Evolutionary conservation across 306 rosid species (phyloP).

Genomic region (Pyrus pyrifolia): DNA sequence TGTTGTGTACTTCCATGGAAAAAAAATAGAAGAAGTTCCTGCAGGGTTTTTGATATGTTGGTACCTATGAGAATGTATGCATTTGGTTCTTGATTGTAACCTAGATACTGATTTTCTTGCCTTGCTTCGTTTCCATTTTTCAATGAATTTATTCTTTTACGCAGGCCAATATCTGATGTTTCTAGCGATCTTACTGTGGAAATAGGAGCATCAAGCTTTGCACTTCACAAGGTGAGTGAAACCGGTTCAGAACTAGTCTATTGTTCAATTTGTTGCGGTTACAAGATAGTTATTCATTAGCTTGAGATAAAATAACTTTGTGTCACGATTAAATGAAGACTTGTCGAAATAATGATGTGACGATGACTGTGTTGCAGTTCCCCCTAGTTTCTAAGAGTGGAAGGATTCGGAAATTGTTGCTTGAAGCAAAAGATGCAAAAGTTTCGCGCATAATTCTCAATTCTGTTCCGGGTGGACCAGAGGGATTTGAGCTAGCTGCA

Average conservation of each 20-base stretch:
- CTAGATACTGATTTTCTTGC: constrained; percentile 18
- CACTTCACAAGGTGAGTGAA: constrained; percentile 83
- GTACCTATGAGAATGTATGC: constrained; percentile 31
- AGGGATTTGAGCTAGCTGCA: constrained; percentile 87
- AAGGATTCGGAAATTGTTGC: constrained; percentile 61
- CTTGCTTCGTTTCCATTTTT: constrained; percentile 25
- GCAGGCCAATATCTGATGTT: constrained; percentile 98
- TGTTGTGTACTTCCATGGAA: neutral
- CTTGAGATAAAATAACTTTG: neutral
- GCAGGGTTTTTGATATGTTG: constrained; percentile 30
- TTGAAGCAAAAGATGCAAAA: constrained; percentile 85
- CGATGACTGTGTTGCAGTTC: constrained; percentile 44
- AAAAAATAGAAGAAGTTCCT: constrained; percentile 23
- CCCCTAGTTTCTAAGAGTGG: constrained; percentile 94
- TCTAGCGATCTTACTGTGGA: constrained; percentile 85
- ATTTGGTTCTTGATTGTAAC: constrained; percentile 3
- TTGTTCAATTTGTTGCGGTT: neutral
- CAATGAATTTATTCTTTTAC: constrained; percentile 24
- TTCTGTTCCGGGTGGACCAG: constrained; percentile 75
- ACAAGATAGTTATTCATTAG: neutral
- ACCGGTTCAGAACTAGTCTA: neutral
- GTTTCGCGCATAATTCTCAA: constrained; percentile 49
- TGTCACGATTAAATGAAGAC: neutral
- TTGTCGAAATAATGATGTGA: neutral
- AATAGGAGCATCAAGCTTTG: constrained; percentile 77